Percentiles rank a stretch among this genome's conserved stretches.
Conservation (phyloP, 306 rosid species). For the Echinosophora koreensis region DNA sequence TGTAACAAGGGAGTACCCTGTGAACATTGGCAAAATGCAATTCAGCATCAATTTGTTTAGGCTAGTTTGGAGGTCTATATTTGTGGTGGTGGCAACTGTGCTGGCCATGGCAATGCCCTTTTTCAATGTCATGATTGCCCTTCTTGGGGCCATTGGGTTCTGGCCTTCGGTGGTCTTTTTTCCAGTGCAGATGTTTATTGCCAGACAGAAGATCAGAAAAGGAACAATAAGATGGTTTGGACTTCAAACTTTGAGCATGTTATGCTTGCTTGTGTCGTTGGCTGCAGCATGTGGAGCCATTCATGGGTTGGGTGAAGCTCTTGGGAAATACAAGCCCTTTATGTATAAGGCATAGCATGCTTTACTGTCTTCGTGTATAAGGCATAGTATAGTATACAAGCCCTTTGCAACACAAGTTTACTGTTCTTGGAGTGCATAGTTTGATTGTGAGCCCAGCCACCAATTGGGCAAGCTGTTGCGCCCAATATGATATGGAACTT, state of each 20-base stretch:
- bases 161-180: conserved; percentile 72
- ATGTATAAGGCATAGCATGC: conserved; percentile 45
- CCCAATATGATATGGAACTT: too few species aligned
- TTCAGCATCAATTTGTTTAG: conserved; percentile 55
- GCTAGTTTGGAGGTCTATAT: conserved; percentile 64
- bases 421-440: too few species aligned
- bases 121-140: conserved; percentile 64
- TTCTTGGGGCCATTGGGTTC: conserved; percentile 64
- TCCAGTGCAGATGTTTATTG: conserved; percentile 71
- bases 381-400: too few species aligned
- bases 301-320: conserved; percentile 54
- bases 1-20: conserved; percentile 40
- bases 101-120: conserved; percentile 65
- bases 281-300: conserved; percentile 59
- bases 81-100: conserved; percentile 46
- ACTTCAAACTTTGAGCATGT: conserved; percentile 52
- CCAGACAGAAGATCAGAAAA: conserved; percentile 49
- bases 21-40: conserved; percentile 43
- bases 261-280: conserved; percentile 57
- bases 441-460: too few species aligned
- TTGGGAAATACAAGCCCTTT: conserved; percentile 56
- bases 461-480: too few species aligned
- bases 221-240: conserved; percentile 53
- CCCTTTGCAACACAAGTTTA: too few species aligned
- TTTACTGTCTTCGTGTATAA: too few species aligned